Percentiles rank a stretch among this genome's conserved stretches.
Evolutionary conservation across 768 basidiomycete species (phyloP).

Genomic region (Lactarius tabidus): DNA sequence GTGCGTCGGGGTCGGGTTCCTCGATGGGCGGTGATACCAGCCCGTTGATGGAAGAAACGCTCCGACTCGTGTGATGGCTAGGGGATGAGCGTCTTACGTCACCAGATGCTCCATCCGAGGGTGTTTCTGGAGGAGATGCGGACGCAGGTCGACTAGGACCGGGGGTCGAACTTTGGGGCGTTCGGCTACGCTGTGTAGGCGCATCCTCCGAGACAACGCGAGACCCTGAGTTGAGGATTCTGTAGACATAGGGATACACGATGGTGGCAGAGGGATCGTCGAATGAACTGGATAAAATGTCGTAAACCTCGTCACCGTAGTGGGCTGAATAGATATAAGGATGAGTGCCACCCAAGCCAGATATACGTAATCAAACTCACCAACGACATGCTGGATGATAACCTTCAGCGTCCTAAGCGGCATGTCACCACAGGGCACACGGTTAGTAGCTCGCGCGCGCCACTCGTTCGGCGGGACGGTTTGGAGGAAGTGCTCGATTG

Average conservation of each 20-base stretch:
- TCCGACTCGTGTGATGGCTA: conserved; percentile 65
- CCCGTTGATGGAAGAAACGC: conserved; percentile 60
- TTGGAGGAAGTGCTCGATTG: conserved; percentile 91
- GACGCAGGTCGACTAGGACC: conserved; percentile 68
- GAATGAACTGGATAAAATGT: conserved; percentile 83
- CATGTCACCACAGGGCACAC: conserved; percentile 96
- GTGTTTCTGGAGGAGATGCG: conserved; percentile 63
- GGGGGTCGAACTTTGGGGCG: conserved; percentile 49
- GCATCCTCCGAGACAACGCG: conserved; percentile 39
- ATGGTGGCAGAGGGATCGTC: conserved; percentile 97
- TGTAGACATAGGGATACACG: conserved; percentile 92
- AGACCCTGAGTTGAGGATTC: conserved; percentile 73
- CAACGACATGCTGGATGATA: conserved; percentile 94
- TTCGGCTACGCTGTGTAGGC: conserved; percentile 25
- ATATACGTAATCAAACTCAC: conserved; percentile 46
- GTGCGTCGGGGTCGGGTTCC: conserved; percentile 85
- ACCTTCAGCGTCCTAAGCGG: conserved; percentile 97
- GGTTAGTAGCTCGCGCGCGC: conserved; percentile 86
- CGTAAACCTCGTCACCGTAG: conserved; percentile 86
- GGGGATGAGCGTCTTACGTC: conserved; percentile 52
- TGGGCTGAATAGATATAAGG: conserved; percentile 47
- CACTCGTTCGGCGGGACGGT: conserved; percentile 95
- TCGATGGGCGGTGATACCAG: conserved; percentile 53
- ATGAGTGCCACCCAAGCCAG: conserved; percentile 20
- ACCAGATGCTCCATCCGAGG: conserved; percentile 41